Evolutionary conservation across 2,329 filamentous ascomycete species (phyloP), one percentile per base, ranked within the genome.

Genomic region (Spiromastix sp.): DNA sequence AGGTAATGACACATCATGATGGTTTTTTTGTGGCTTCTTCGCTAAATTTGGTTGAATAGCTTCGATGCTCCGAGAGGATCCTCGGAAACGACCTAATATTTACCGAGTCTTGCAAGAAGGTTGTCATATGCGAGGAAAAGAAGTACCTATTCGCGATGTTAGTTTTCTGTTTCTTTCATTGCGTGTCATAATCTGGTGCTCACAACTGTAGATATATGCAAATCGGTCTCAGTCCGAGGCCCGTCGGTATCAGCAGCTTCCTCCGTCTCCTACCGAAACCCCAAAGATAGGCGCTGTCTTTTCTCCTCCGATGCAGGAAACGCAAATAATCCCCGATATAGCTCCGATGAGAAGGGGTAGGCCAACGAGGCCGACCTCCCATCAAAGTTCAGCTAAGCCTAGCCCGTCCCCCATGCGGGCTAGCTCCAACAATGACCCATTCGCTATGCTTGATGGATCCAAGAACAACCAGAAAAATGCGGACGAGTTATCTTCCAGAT

Each of bases 291-390:
- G 89, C 6, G 80, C 89, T 8, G 79, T 86, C 11, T 89, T 89
- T 50, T 76, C 85, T 4, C 77, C 82, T n/a, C 77, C 81, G 2
- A 64, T 76, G 17, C 75, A 81, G 37, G 73, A 81, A 46, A 74
- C 81, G 36, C 75, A 81, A 46, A 66, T 71, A 6, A 78, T 96
- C 36, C 91, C 91, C 6, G 85, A 95, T 16, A 85, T 98, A 42
- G 79, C 83, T 24, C 91, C 89, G 1, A 96, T 96, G 91, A 76
- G 91, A 41, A 74, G 91, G 61, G 91, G 91, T 3, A 71, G 85
- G 42, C 82, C 86, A 4, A 68, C 70, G 4, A 71, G 68, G 48
- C 48, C 65, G 41, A 49, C 63, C 12, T 66, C 68, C 39, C 56
- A 65, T 49, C 48, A 59, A 43, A 60, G 55, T 56, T 64, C 59